Evolutionary conservation across 2,329 filamentous ascomycete genomes (phyloP).

Genomic region (Fonsecaea nubica): DNA sequence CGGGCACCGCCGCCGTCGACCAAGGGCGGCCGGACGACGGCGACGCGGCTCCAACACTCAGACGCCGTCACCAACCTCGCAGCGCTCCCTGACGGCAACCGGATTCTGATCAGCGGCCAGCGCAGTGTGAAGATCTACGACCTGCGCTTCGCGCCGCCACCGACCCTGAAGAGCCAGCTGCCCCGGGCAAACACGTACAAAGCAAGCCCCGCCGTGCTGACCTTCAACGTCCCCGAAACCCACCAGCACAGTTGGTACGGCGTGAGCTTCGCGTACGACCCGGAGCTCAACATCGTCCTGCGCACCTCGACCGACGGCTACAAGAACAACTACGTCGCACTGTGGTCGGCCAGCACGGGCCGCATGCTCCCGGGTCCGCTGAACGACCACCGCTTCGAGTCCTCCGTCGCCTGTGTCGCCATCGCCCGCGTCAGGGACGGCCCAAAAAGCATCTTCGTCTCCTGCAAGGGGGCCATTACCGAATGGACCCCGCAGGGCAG

Average conservation of each 20-base stretch:
- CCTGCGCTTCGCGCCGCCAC: slow-evolving; percentile 30
- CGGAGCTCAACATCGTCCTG: slow-evolving; percentile 34
- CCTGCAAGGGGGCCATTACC: slow-evolving; percentile 2
- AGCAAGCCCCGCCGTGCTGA: slow-evolving; percentile 17
- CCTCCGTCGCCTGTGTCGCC: slow-evolving; percentile 23
- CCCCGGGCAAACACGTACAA: slow-evolving; percentile 3
- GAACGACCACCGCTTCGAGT: slow-evolving; percentile 21
- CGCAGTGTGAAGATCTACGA: slow-evolving; percentile 34
- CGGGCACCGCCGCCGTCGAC: slow-evolving; percentile 13
- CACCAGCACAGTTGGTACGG: slow-evolving; percentile 27
- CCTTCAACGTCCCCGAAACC: slow-evolving; percentile 24
- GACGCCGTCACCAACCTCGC: slow-evolving; percentile 28
- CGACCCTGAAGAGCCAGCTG: slow-evolving; percentile 3
- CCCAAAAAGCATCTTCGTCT: slow-evolving; percentile 33
- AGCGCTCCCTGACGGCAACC: slow-evolving; percentile 18
- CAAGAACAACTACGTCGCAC: slow-evolving; percentile 24
- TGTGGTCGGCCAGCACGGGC: slow-evolving; percentile 34
- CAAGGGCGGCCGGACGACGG: background rate
- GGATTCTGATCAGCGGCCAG: slow-evolving; percentile 33
- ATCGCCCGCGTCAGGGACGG: slow-evolving; percentile 31
- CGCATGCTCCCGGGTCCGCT: slow-evolving; percentile 28
- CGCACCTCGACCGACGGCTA: slow-evolving; percentile 28
- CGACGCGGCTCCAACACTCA: slow-evolving; percentile 33
- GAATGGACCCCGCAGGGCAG: slow-evolving; percentile 29
- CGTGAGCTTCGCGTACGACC: slow-evolving; percentile 36